A percentile compares a stretch with the other conserved stretches of the same genome.
These are phyloP conservation scores for Populus nigra DNA, from an alignment of 345 rosid genomes.

Conservation along the genomic window DNA sequence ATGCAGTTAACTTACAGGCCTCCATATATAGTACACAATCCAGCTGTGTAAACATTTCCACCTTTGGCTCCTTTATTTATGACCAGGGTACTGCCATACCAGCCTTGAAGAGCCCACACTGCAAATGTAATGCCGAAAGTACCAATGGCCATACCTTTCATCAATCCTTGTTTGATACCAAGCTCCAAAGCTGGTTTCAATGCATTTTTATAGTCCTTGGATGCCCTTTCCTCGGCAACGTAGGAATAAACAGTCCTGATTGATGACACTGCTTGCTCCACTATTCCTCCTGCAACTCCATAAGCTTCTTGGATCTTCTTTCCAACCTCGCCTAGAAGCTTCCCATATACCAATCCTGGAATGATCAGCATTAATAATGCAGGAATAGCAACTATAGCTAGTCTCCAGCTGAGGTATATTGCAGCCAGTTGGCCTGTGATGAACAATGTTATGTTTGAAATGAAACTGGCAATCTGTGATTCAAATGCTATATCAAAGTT, in stretches of 20 bases:
- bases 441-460: conserved; percentile 43
- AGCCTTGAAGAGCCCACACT: conserved; percentile 52
- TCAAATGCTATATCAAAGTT: background rate
- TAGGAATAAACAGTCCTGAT: conserved; percentile 52
- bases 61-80: conserved; percentile 50
- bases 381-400: conserved; percentile 47
- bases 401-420: conserved; percentile 50
- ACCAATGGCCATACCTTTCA: conserved; percentile 54
- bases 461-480: conserved; percentile 42
- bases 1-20: conserved; percentile 46
- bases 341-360: conserved; percentile 48
- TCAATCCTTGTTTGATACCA: conserved; percentile 47
- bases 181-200: conserved; percentile 40
- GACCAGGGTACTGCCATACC: conserved; percentile 52
- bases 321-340: conserved; percentile 39
- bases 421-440: conserved; percentile 33
- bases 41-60: conserved; percentile 41
- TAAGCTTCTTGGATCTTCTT: conserved; percentile 38
- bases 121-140: conserved; percentile 52
- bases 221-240: conserved; percentile 45
- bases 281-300: conserved; percentile 45
- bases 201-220: conserved; percentile 31
- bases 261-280: conserved; percentile 53
- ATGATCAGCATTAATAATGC: conserved; percentile 39
- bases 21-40: conserved; percentile 39